A percentile compares a stretch with the other conserved stretches of the same genome.
Conservation (phyloP, 148 eudicot species). For the Rheum nobile region DNA sequence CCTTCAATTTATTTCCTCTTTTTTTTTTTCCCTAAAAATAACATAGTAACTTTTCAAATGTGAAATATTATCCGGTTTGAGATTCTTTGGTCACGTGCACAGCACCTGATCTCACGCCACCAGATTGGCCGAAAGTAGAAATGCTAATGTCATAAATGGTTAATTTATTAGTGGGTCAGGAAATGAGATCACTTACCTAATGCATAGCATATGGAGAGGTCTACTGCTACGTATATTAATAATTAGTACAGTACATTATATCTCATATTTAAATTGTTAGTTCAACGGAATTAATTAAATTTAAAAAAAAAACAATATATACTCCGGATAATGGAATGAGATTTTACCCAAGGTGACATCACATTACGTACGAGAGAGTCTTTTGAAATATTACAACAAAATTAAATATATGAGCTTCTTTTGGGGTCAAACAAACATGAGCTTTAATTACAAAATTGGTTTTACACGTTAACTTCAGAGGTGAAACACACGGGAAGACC, state of each 20-base stretch:
- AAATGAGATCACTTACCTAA: neutral
- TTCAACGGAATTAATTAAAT: no score
- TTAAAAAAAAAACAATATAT: no score
- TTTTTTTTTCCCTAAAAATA: neutral
- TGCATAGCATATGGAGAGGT: neutral
- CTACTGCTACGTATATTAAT: neutral
- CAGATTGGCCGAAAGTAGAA: constrained; percentile 8
- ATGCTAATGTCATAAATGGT: neutral
- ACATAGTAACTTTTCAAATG: neutral
- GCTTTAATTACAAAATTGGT: neutral
- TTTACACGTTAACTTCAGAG: neutral
- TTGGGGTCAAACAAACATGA: neutral
- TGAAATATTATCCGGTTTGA: neutral
- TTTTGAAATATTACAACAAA: neutral
- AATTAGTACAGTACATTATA: neutral
- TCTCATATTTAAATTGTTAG: neutral
- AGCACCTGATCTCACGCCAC: constrained; percentile 6
- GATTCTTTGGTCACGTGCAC: constrained; percentile 6
- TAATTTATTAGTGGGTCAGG: neutral
- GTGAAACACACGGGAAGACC: neutral
- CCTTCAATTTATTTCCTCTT: neutral
- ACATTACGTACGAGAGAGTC: neutral
- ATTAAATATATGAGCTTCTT: neutral
- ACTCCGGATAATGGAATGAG: no score
- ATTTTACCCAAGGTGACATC: neutral